A percentile compares a stretch with the other conserved stretches of the same genome.
Conservation (phyloP, 352 stramenopile genomes). For the Aphanomyces cochlioides region DNA sequence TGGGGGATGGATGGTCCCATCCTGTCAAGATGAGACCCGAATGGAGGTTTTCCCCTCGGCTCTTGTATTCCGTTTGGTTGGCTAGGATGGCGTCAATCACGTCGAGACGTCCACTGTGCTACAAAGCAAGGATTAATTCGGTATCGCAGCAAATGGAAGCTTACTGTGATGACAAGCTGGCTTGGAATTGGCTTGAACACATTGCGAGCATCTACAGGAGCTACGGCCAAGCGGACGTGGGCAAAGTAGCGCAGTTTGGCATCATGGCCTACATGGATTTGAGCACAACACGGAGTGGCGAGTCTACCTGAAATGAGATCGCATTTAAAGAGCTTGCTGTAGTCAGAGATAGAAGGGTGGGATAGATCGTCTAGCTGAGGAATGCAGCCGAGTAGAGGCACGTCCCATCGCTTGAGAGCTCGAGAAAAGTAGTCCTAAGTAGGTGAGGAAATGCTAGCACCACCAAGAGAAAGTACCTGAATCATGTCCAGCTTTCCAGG, state of each 20-base stretch:
- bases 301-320: slow-evolving; percentile 64
- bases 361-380: slow-evolving; percentile 78
- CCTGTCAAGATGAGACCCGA: slow-evolving; percentile 79
- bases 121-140: not conserved
- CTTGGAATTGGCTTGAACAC: slow-evolving; percentile 82
- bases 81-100: slow-evolving; percentile 84
- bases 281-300: slow-evolving; percentile 4
- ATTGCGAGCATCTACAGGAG: slow-evolving; percentile 70
- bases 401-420: slow-evolving; percentile 85
- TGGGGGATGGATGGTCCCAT: slow-evolving; percentile 63
- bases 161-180: slow-evolving; percentile 82
- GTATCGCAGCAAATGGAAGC: not conserved
- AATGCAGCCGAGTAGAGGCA: slow-evolving; percentile 85
- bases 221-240: slow-evolving; percentile 74
- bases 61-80: slow-evolving; percentile 71
- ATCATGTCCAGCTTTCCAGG: slow-evolving; percentile 89
- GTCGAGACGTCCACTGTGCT: slow-evolving; percentile 70
- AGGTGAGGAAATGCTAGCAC: not conserved
- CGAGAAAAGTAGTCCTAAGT: slow-evolving; percentile 83
- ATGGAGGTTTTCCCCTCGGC: slow-evolving; percentile 60
- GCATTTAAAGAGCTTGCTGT: slow-evolving; percentile 80
- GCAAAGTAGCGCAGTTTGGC: slow-evolving; percentile 79
- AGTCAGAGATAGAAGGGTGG: slow-evolving; percentile 83
- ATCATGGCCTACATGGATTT: slow-evolving; percentile 43
- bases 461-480: slow-evolving; percentile 43